phyloP scores from a whole-genome alignment of 352 stramenopile genomes.

The Pythium sp. region DNA sequence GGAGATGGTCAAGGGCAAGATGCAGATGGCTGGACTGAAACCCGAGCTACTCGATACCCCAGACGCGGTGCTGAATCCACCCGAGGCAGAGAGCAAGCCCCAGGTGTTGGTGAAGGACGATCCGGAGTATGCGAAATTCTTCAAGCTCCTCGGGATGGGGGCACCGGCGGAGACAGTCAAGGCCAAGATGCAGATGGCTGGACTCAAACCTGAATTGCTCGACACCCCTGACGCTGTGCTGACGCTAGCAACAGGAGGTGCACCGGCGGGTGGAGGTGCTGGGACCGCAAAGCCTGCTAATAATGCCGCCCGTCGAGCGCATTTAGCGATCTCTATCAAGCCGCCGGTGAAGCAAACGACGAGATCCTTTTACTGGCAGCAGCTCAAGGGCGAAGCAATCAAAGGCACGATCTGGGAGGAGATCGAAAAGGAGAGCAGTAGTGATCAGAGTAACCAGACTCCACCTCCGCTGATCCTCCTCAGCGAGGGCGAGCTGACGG shows the following conservation, averaged over 20 bases:
- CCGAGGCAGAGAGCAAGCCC: constrained; percentile 19
- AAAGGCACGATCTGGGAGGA: constrained; percentile 79
- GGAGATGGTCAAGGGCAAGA: constrained; percentile 57
- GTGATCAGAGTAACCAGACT: constrained; percentile 50
- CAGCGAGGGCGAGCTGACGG: constrained; percentile 41
- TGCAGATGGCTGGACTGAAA: constrained; percentile 52
- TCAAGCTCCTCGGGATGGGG: constrained; percentile 65
- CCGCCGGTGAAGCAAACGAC: constrained; percentile 56
- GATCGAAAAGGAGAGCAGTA: constrained; percentile 50
- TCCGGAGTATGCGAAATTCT: constrained; percentile 69
- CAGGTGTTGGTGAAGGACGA: constrained; percentile 61
- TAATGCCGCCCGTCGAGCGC: constrained; percentile 29
- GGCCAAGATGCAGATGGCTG: constrained; percentile 62
- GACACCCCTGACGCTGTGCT: constrained; percentile 15
- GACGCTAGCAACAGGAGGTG: constrained; percentile 11
- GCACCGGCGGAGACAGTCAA: constrained; percentile 56
- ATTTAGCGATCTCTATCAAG: constrained; percentile 65
- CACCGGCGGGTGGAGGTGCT: constrained; percentile 14
- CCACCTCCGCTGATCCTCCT: constrained; percentile 31
- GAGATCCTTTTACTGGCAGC: constrained; percentile 75
- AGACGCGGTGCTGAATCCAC: constrained; percentile 32
- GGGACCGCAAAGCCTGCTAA: constrained; percentile 14
- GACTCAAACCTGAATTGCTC: constrained; percentile 53
- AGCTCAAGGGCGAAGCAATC: constrained; percentile 57
- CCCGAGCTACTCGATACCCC: constrained; percentile 69